Percentiles rank a stretch among this genome's conserved stretches.
Evolutionary conservation across 108 stramenopile genomes (phyloP).

Genomic region (Conticribra guillardii): DNA sequence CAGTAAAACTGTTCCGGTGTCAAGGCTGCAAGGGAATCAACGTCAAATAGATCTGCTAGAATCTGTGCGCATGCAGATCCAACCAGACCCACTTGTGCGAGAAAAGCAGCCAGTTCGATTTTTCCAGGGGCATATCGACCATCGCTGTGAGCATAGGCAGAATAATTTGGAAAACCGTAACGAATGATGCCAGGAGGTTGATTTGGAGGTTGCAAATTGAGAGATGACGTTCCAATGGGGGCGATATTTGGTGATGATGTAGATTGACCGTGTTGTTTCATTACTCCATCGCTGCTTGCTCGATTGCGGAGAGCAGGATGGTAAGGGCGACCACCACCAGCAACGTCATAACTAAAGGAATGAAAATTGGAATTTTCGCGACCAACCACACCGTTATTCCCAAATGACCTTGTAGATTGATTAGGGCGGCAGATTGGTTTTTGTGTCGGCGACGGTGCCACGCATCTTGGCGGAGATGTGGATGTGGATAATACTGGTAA

Average conservation of each 20-base stretch:
- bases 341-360: not conserved
- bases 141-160: slow-evolving; percentile 17
- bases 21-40: slow-evolving; percentile 29
- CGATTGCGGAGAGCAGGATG: slow-evolving; percentile 6
- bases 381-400: not conserved
- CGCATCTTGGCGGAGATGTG: not conserved
- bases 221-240: not conserved
- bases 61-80: slow-evolving; percentile 27
- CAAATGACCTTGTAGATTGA: not conserved
- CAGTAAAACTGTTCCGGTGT: slow-evolving; percentile 13
- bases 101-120: slow-evolving; percentile 37
- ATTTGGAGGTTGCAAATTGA: not conserved
- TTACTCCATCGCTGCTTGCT: slow-evolving; percentile 10
- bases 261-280: not conserved
- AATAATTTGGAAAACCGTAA: slow-evolving; percentile 4
- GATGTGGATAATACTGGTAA: not conserved
- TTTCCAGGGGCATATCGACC: slow-evolving; percentile 24
- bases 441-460: slow-evolving; percentile 1
- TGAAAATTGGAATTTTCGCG: not conserved
- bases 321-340: not conserved
- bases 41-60: slow-evolving; percentile 21
- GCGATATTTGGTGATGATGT: not conserved
- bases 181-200: slow-evolving; percentile 16
- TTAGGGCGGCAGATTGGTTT: slow-evolving; percentile 12
- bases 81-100: slow-evolving; percentile 32